Percentiles rank a stretch among this genome's conserved stretches.
Evolutionary conservation across 495 filamentous ascomycete genomes (phyloP).

Genomic region (Neurospora terricola): DNA sequence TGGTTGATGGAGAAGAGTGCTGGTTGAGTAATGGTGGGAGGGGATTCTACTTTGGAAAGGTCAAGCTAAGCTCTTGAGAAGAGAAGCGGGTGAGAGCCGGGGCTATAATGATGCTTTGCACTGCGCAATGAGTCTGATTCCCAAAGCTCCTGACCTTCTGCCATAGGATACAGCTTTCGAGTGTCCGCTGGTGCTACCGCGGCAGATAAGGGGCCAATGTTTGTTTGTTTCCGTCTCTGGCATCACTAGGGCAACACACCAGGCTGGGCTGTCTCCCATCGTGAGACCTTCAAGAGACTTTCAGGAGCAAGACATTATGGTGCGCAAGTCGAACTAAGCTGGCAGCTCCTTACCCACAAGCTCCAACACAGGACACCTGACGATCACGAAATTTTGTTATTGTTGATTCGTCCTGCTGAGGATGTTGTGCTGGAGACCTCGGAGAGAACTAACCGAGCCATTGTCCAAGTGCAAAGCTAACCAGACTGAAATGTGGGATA

Average conservation of each 20-base stretch:
- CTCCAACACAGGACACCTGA: neutral
- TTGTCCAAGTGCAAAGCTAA: no score
- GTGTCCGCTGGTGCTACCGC: neutral
- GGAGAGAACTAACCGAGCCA: no score
- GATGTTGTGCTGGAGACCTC: no score
- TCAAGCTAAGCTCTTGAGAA: conserved; percentile 10
- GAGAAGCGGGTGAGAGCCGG: neutral
- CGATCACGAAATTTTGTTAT: neutral
- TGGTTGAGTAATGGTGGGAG: conserved; percentile 82
- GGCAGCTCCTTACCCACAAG: neutral
- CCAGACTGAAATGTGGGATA: no score
- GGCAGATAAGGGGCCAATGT: neutral
- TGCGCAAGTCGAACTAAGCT: neutral
- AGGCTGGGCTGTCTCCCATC: neutral
- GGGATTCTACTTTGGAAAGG: conserved; percentile 50
- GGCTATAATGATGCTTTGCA: neutral
- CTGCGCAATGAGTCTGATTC: neutral
- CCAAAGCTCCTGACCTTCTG: neutral
- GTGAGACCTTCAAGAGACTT: neutral
- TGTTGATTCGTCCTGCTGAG: neutral
- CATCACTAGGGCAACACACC: neutral
- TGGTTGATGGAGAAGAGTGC: conserved; percentile 64
- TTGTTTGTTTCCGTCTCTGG: neutral
- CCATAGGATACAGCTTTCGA: neutral
- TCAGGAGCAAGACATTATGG: neutral